A percentile compares a stretch with the other conserved stretches of the same genome.
Conservation (phyloP, 805 yeast genomes). For the Zygosaccharomyces bailii region DNA sequence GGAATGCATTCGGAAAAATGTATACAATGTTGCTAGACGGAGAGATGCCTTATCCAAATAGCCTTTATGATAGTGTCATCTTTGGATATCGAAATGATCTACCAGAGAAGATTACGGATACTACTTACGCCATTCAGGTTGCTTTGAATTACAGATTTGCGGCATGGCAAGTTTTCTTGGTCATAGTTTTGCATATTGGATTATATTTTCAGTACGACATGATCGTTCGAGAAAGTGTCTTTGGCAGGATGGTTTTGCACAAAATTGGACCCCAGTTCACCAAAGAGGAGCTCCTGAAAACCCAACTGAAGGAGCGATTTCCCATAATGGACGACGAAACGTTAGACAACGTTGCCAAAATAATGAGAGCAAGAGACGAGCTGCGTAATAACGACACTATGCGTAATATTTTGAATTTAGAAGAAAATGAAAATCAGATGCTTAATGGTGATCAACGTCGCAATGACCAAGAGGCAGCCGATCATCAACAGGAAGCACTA, state of each 20-base stretch:
- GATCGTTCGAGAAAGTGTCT: constrained; percentile 69
- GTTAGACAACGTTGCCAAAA: constrained; percentile 27
- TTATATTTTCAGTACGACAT: constrained; percentile 63
- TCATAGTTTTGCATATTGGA: constrained; percentile 43
- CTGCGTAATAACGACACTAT: constrained; percentile 16
- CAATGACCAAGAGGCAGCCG: constrained; percentile 23
- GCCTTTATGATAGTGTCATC: constrained; percentile 27
- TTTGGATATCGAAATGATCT: constrained; percentile 25
- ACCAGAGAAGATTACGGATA: constrained; percentile 8
- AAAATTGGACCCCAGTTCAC: constrained; percentile 50
- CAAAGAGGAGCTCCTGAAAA: constrained; percentile 28
- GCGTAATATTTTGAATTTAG: constrained; percentile 11
- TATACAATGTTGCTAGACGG: constrained; percentile 58
- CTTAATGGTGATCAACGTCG: constrained; percentile 16
- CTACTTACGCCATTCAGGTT: constrained; percentile 18
- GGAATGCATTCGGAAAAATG: constrained; percentile 52
- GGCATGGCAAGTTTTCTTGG: constrained; percentile 38
- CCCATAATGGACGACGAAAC: constrained; percentile 36
- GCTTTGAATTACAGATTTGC: constrained; percentile 29
- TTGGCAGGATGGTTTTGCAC: constrained; percentile 51
- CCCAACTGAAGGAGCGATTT: constrained; percentile 30
- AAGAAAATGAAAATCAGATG: constrained; percentile 14
- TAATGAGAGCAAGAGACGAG: constrained; percentile 32
- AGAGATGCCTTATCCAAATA: constrained; percentile 41
- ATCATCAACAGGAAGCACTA: constrained; percentile 14